Evolutionary conservation across 805 yeast species (phyloP).

Genomic region (Starmerella vaccinii): DNA sequence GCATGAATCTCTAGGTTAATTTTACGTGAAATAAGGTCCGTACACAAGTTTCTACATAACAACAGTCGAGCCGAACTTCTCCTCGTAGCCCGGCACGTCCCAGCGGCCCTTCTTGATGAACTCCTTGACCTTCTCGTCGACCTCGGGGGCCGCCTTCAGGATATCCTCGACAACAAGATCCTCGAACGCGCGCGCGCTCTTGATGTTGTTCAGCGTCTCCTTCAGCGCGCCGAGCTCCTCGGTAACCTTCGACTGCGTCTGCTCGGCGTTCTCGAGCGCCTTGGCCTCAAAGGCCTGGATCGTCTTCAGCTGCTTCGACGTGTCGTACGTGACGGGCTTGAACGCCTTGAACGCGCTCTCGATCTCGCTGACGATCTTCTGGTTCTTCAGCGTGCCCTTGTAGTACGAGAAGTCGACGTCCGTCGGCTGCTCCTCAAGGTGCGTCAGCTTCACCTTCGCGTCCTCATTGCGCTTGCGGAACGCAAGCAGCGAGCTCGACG

Average conservation of each 20-base stretch:
- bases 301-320: constrained; percentile 79
- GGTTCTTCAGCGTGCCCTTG: constrained; percentile 72
- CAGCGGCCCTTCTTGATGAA: constrained; percentile 95
- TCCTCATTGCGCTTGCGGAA: constrained; percentile 99
- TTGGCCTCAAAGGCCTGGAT: constrained; percentile 88
- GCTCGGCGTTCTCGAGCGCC: constrained; percentile 90
- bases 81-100: constrained; percentile 97
- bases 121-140: constrained; percentile 88
- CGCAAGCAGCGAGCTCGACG: constrained; percentile 76
- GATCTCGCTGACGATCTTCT: constrained; percentile 64
- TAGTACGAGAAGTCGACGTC: constrained; percentile 73
- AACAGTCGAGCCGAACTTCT: constrained; percentile 93
- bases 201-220: constrained; percentile 84
- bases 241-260: constrained; percentile 79
- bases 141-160: constrained; percentile 91
- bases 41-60: constrained; percentile 46
- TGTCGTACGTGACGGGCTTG: constrained; percentile 77
- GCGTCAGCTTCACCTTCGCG: constrained; percentile 73
- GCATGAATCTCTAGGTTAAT: background rate
- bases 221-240: constrained; percentile 78
- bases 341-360: constrained; percentile 65
- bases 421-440: constrained; percentile 61
- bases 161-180: constrained; percentile 94
- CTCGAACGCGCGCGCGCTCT: constrained; percentile 94
- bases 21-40: background rate